Evolutionary conservation across 768 basidiomycete genomes (phyloP).

Genomic region (Termitomyces sp.): DNA sequence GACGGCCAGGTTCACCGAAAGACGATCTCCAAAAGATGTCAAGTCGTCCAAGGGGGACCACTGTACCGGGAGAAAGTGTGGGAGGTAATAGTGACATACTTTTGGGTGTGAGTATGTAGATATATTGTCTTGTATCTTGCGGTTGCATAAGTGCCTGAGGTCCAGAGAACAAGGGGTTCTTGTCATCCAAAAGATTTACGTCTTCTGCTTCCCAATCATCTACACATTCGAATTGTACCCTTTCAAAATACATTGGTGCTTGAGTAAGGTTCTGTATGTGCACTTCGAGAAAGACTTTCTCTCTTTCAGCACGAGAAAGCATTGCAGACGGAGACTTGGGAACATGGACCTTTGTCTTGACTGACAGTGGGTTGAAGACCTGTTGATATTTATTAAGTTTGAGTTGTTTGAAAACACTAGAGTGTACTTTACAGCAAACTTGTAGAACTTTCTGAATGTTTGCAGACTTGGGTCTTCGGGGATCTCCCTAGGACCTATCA

Average conservation of each 20-base stretch:
- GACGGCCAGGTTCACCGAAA: conserved; percentile 79
- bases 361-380: conserved; percentile 93
- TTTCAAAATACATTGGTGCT: conserved; percentile 72
- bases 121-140: conserved; percentile 81
- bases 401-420: not conserved
- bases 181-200: conserved; percentile 35
- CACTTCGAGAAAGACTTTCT: conserved; percentile 87
- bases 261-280: conserved; percentile 87
- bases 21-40: conserved; percentile 87
- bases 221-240: conserved; percentile 72
- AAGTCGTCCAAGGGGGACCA: conserved; percentile 78
- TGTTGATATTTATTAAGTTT: conserved; percentile 21
- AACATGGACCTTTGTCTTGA: conserved; percentile 89
- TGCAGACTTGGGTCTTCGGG: conserved; percentile 50
- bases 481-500: conserved; percentile 44
- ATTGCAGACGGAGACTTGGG: conserved; percentile 70
- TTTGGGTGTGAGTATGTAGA: conserved; percentile 71
- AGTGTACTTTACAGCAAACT: conserved; percentile 66
- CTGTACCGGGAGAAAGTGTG: conserved; percentile 55
- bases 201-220: conserved; percentile 62
- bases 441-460: conserved; percentile 86
- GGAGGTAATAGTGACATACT: conserved; percentile 36
- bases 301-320: conserved; percentile 57
- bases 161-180: conserved; percentile 47
- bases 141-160: conserved; percentile 72